Base-by-base conservation (phyloP, 305 asterid species). In the Solanum aculeatissimum region DNA sequence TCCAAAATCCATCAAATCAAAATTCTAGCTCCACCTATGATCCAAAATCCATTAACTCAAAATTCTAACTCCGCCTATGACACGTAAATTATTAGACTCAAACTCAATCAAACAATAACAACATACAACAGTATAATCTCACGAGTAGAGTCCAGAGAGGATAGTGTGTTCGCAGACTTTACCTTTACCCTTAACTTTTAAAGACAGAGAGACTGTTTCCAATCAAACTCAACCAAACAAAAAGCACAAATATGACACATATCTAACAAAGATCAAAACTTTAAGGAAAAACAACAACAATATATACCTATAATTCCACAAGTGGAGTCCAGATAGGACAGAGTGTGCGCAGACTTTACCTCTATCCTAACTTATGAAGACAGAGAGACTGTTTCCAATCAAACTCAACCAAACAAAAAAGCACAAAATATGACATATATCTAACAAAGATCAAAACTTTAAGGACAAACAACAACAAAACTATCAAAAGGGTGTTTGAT, bases 301-400 rank as follows among this genome's bases (percentile, higher is more conserved):
- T 7, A 35, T 35, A 35, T 35, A n/a, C n/a, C n/a, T n/a, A 35
- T 35, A 35, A 35, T 35, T 35, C 11, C 40, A 62, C 6, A 12
- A 63, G 15, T 62, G 70, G 38, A 9, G 2, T 62, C 70, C 19
- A 57, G 0, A 13, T 0, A 25, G 1, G 0, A 14, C 1, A 27
- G 5, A 2, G 38, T 32, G 38, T 32, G 0, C 38, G 4, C 19
- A 13, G 9, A 8, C 6, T 6, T n/a, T n/a, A n/a, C 25, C 23
- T 55, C 62, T 18, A 0, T 5, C 60, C 0, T 55, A 0, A 6
- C 13, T 55, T 3, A 13, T 19, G 1, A 42, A 7, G 11, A 0
- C 2, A 8, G 45, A 42, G 9, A 42, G 45, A 8, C 45, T 42
- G 11, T 42, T 19, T 55, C 63, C 63, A 57, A n/a, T 57, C 27